Base-by-base conservation (phyloP, 2,329 filamentous ascomycete species). In the Dactylonectria estremocensis region DNA sequence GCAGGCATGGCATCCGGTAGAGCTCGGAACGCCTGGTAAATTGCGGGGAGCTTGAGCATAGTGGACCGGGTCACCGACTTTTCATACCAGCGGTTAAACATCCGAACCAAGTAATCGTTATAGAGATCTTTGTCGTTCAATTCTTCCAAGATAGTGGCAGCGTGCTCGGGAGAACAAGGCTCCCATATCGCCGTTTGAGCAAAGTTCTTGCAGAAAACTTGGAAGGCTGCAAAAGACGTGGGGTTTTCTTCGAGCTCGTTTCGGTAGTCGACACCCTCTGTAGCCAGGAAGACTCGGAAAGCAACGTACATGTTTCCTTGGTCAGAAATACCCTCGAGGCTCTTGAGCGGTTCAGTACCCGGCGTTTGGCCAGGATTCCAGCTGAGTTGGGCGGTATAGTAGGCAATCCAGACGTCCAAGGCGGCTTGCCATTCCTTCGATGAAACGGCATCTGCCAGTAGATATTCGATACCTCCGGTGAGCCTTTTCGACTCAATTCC, bases 11-110 rank as follows among this genome's bases (percentile, higher is more conserved):
- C 80, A 9, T 74, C 75, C 1, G 83, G 79, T 13, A 88, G 72
- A 14, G 79, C 64, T 35, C 86, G 83, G 67, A 87, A 88, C 24
- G 80, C 76, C 14, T 77, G 73, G 72, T 89, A 89, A 10, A 87
- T 79, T 2, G 82, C 75, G 0, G 77, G 73, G 1, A 86, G 78
- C 31, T 83, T 74, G 28, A 76, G 73, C 13, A 78, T 67, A 55
- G 56, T 80, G 72, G 46, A 74, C 37, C 68, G 77, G 9, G 73
- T 63, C 45, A 80, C 77, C n/a, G 69, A 31, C 5, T 77, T 77
- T 50, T 63, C 72, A 66, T 69, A 77, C 69, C 66, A 79, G 31
- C 70, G 78, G 68, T 55, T 70, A 37, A 82, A 66, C 70, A 82
- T 78, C 10, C 65, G 60, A 10, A 76, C 71, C 20, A 89, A 76